These are phyloP conservation scores for Aspergillus ellipticus DNA, from an alignment of 495 filamentous ascomycete species.

Conservation along the genomic window DNA sequence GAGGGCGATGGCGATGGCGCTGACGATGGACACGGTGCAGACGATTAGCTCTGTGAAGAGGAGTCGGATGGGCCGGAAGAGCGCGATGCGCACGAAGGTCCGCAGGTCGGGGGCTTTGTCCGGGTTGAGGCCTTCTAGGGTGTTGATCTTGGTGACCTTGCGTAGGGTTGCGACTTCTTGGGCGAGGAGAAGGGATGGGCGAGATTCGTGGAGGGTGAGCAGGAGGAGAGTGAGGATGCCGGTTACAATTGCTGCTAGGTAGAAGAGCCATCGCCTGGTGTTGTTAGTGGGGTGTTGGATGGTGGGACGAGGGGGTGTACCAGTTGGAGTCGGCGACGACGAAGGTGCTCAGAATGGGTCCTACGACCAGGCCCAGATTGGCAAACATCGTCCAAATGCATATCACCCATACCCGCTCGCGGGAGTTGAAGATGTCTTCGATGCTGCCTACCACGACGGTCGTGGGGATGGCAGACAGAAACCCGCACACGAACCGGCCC, in stretches of 20 bases:
- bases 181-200: constrained; percentile 39
- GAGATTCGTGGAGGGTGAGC: constrained; percentile 38
- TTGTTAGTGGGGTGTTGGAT: neutral
- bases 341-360: constrained; percentile 44
- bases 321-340: constrained; percentile 31
- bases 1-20: constrained; percentile 44
- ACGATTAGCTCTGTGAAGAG: constrained; percentile 51
- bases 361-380: constrained; percentile 41
- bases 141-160: constrained; percentile 20
- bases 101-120: constrained; percentile 37
- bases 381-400: constrained; percentile 44
- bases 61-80: constrained; percentile 41
- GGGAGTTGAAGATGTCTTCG: constrained; percentile 50
- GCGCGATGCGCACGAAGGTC: constrained; percentile 36
- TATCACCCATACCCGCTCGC: constrained; percentile 46
- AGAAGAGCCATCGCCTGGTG: constrained; percentile 33
- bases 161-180: constrained; percentile 28
- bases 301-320: constrained; percentile 16
- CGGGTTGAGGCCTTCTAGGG: constrained; percentile 33
- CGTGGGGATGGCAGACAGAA: constrained; percentile 48
- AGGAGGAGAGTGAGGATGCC: constrained; percentile 29
- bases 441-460: constrained; percentile 50
- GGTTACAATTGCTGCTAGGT: constrained; percentile 39
- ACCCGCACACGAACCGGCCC: constrained; percentile 43
- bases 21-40: constrained; percentile 42